phyloP scores from a whole-genome alignment of 2,329 filamentous ascomycete genomes.

The Xylariales sp. region DNA sequence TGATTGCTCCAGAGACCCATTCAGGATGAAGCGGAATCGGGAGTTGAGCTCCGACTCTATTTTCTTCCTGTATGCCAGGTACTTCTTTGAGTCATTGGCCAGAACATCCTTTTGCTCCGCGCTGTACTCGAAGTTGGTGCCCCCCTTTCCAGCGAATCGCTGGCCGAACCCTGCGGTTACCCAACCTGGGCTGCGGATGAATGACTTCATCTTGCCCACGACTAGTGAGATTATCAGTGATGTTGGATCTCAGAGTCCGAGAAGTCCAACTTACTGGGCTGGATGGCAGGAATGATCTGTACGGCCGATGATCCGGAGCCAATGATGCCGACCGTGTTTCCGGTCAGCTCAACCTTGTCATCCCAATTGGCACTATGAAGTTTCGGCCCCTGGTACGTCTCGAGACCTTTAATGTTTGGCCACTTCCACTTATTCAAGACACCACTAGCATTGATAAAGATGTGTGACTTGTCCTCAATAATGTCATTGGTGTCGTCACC shows the following conservation, averaged over 20 bases:
- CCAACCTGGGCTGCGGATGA: conserved; percentile 39
- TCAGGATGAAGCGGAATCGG: conserved; percentile 48
- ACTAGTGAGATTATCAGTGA: neutral
- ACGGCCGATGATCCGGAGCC: neutral
- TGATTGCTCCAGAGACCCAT: conserved; percentile 39
- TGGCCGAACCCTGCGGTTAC: conserved; percentile 43
- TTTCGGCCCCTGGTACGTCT: conserved; percentile 9
- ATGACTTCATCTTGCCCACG: conserved; percentile 11
- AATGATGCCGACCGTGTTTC: conserved; percentile 1
- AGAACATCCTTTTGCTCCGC: conserved; percentile 41
- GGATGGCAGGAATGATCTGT: conserved; percentile 2
- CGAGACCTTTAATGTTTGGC: conserved; percentile 14
- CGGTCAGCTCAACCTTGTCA: conserved; percentile 4
- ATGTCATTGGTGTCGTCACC: neutral
- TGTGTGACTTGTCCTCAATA: neutral
- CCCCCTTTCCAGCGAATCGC: conserved; percentile 39
- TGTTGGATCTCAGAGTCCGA: too few species aligned
- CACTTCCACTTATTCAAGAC: conserved; percentile 9
- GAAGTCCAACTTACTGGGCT: neutral
- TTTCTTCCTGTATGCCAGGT: conserved; percentile 45
- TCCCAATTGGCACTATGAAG: conserved; percentile 4
- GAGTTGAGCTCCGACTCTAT: conserved; percentile 46
- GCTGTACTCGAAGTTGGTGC: conserved; percentile 41
- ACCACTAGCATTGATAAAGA: conserved; percentile 3
- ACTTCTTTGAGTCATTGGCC: conserved; percentile 48